Percentiles rank a stretch among this genome's conserved stretches.
Evolutionary conservation across 2,329 filamentous ascomycete genomes (phyloP).

Genomic region (Arthrobotrys sinensis): DNA sequence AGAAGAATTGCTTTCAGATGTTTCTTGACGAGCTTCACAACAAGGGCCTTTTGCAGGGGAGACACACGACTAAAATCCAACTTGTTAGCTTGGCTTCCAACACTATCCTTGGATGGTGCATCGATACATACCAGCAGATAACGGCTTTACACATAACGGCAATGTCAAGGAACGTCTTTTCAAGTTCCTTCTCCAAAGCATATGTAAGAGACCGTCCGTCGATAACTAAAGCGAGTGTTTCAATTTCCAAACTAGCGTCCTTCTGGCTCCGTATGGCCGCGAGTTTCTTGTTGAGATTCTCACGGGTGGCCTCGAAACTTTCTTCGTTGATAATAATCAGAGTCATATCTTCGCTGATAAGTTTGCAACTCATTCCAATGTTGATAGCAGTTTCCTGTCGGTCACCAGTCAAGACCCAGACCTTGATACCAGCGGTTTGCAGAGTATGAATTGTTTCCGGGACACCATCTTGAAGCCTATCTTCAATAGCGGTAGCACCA

Average conservation of each 20-base stretch:
- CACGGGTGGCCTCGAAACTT: constrained; percentile 80
- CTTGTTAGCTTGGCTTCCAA: constrained; percentile 41
- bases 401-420: constrained; percentile 98
- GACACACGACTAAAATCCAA: constrained; percentile 81
- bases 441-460: constrained; percentile 98
- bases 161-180: constrained; percentile 92
- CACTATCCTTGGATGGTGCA: not conserved
- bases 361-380: constrained; percentile 99
- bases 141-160: constrained; percentile 98
- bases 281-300: constrained; percentile 93
- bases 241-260: constrained; percentile 81
- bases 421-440: constrained; percentile 96
- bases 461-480: constrained; percentile 95
- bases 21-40: constrained; percentile 97
- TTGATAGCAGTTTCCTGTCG: constrained; percentile 99
- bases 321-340: constrained; percentile 97
- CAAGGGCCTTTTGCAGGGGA: constrained; percentile 94
- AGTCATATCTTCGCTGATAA: constrained; percentile 99
- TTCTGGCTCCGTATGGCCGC: constrained; percentile 89
- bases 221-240: constrained; percentile 91
- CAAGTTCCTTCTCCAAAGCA: constrained; percentile 92
- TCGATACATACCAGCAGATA: constrained; percentile 79
- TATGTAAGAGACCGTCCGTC: constrained; percentile 96
- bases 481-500: constrained; percentile 96
- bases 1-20: constrained; percentile 92